Evolutionary conservation across 2,329 filamentous ascomycete species (phyloP), one percentile per base, ranked within the genome.

Genomic region (Fusarium luffae): DNA sequence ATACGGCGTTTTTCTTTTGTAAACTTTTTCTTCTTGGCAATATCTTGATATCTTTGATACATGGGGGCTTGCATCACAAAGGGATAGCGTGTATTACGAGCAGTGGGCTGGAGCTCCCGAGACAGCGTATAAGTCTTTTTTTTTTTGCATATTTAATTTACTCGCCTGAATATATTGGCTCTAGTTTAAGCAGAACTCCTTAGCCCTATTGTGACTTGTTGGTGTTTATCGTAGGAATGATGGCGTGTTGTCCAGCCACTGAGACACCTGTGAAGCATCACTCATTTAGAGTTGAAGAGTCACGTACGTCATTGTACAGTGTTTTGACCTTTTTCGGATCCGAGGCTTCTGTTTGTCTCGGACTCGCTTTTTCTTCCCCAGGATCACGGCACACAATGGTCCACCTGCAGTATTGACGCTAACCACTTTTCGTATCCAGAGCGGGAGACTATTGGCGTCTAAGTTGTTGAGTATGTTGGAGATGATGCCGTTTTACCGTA

Each of bases 41-140:
- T 68, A 67, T 59, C 23, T 61, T 61, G 56, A 66, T 68, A 67
- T 56, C 28, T 63, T 63, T 63, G 54, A 74, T 74, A 72, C 59
- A 74, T n/a, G 62, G 62, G 60, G 54, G 58, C 18, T 42, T 69
- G 68, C 65, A 73, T 66, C 34, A 61, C 59, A 42, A 61, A 59
- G 60, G 73, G 60, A 68, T 63, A 69, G 59, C 51, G 59, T 59
- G 59, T 54, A 28, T 52, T 64, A 63, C 48, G 71, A 74, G 73
- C 73, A 75, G 73, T 75, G 69, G 73, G 72, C 73, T 75, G 68
- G 65, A 66, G 64, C 48, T 55, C 30, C 60, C 47, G 37, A 66
- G 63, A 70, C 46, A 69, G 61, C 59, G 54, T 62, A 54, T 43
- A 47, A 56, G 34, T 66, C n/a, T 60, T 65, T 23, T 23, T 23